Evolutionary conservation across 352 stramenopile species (phyloP), one percentile per base, ranked within the genome.

Genomic region (Blastocystis sp.): DNA sequence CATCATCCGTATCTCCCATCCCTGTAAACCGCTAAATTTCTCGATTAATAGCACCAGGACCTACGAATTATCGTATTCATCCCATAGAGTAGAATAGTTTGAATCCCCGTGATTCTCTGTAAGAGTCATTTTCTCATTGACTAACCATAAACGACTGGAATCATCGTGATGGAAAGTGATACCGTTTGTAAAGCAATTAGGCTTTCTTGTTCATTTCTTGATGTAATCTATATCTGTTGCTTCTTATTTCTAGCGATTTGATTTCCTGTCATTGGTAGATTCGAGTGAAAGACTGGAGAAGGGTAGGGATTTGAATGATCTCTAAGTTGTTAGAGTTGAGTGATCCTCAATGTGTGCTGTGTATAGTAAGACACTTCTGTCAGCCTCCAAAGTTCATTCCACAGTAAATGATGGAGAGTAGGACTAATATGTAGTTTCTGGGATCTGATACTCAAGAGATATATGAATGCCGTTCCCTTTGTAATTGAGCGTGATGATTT

Each of bases 371-470:
- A 6, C 11, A 66, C 49, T 37, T 24, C 16, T 83, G 71, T 39
- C 9, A 39, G 3, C 42, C 71, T 51, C 16, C 21, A 11, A 57
- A 59, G 29, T 83, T 52, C 66, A 66, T 83, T 67, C 46, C 71
- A 49, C 71, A 83, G 71, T 83, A 66, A 16, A 27, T n/a, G 19
- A 24, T 21, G 51, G 16, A 46, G 16, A 16, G n/a, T 27, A 12
- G 21, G 6, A 11, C 29, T 78, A 1, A 78, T 58, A 37, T n/a
- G 19, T 83, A 83, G 71, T 83, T 83, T 83, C 32, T 83, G 71
- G 71, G 71, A 83, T 9, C 27, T 83, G 1, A 56, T 63, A 46
- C 66, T 83, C 21, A 51, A 27, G 3, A 14, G 6, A n/a, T 83
- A 66, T 27, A 42, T 16, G 24, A 66, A 65, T 43, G 71, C 63